Base-by-base conservation (phyloP, 208 protist species). In the Acanthamoeba lenticulata region DNA sequence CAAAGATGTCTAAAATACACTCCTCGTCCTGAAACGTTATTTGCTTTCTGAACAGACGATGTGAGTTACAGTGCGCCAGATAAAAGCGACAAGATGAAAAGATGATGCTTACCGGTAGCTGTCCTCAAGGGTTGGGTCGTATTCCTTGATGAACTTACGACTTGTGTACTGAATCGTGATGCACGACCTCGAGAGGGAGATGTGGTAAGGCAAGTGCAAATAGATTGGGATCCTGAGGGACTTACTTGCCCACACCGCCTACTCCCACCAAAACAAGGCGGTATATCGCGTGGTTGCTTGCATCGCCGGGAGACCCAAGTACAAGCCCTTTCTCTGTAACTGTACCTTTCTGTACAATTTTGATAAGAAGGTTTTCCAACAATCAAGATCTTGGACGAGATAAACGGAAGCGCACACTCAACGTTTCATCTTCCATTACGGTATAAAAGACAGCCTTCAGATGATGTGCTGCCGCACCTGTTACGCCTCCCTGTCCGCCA, bases 91-190 rank as follows among this genome's bases (percentile, higher is more conserved):
- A 69, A 69, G 13, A 11, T 36, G 13, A 69, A 69, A 11, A 9
- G 36, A 57, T 57, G 52, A 21, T 1, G 65, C 34, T 24, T 36
- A 74, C 65, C 65, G 5, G 13, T 86, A 86, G 77, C 44, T 57
- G 40, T 86, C 77, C n/a, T 86, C 95, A 3, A 96, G 86, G 32
- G 95, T 96, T 19, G 95, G 95, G 49, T 96, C 95, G 88, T 96
- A 96, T 2, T 96, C 83, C 17, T 60, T 45, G 2, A 90, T 67
- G 40, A 90, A 90, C 52, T 60, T 60, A 21, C 34, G 49, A 7
- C 24, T 44, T 36, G 67, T 45, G 32, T 69, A 67, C 29, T 90
- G 83, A 21, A 90, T 90, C 4, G 83, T 90, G 36, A 90, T 74
- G n/a, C 65, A 74, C 19, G 65, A 74, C 32, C 65, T 74, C 29